Base-by-base conservation (phyloP, 768 basidiomycete genomes). In the Dioszegia crocea region DNA sequence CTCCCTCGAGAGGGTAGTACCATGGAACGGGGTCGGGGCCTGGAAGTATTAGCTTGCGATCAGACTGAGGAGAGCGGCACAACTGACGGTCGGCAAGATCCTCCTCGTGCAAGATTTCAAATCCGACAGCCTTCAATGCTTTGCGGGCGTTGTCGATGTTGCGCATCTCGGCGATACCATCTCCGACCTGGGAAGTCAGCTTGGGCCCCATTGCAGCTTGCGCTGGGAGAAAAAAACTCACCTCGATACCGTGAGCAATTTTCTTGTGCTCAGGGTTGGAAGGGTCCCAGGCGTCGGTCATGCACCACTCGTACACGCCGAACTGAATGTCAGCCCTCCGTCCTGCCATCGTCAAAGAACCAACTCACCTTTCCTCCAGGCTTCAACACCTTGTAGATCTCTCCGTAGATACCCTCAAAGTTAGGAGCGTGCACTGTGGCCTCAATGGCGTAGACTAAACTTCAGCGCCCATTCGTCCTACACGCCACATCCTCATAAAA, bases 271-370 rank as follows among this genome's bases (percentile, higher is more conserved):
- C 78, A 17, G 91, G 88, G 73, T 82, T 88, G 54, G 45, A 87
- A 83, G 38, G 88, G 83, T 78, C 97, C 88, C 89, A 93, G 2
- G 78, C 75, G 77, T 97, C 92, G 19, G 96, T 97, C 96, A 99
- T 97, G 78, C 86, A 87, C 94, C 94, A 99, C 76, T 98, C 96
- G 78, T 98, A 99, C 36, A 98, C 88, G 72, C 93, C 94, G 77
- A 96, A 96, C 88, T 93, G 61, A 0, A 24, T 60, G 31, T 59
- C 48, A 59, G 57, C 57, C 23, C 8, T 10, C 45, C 9, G 8
- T 4, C 24, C 39, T 6, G 0, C 3, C 0, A 1, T 27, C 10
- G 56, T 4, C 2, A 16, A 30, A 26, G 12, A n/a, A 24, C 16
- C 1, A 38, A 84, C 89, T 76, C 73, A 93, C 91, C 21, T 88